These are phyloP conservation scores for Fusarium guadeloupense DNA, from an alignment of 2,329 filamentous ascomycete genomes.

Conservation along the genomic window DNA sequence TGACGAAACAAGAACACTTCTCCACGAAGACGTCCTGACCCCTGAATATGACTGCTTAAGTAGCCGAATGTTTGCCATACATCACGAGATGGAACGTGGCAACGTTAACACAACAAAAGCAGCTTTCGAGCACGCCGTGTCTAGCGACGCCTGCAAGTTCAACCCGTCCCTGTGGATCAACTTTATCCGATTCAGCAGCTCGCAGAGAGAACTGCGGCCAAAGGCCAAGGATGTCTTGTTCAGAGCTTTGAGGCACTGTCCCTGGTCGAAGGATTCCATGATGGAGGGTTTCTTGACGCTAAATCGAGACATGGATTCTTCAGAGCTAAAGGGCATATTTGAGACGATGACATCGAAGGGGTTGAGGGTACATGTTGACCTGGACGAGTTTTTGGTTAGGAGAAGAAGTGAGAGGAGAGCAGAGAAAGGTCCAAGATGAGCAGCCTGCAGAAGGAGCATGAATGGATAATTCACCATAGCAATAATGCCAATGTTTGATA, in stretches of 20 bases:
- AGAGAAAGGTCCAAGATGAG: conserved; percentile 13
- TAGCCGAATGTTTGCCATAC: conserved; percentile 60
- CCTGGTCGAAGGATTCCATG: conserved; percentile 59
- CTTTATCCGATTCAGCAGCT: conserved; percentile 60
- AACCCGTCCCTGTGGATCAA: conserved; percentile 59
- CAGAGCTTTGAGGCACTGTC: conserved; percentile 57
- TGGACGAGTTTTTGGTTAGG: conserved; percentile 58
- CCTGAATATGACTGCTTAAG: conserved; percentile 53
- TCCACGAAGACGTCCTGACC: conserved; percentile 62
- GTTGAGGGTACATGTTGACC: conserved; percentile 59
- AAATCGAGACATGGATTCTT: conserved; percentile 54
- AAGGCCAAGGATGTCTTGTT: conserved; percentile 61
- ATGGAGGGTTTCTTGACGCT: conserved; percentile 63
- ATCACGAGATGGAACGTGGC: conserved; percentile 59
- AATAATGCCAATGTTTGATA: no score
- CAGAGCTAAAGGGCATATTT: conserved; percentile 60
- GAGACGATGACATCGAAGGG: conserved; percentile 60
- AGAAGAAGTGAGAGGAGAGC: conserved; percentile 41
- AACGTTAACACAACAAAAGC: conserved; percentile 60
- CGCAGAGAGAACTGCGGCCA: conserved; percentile 49
- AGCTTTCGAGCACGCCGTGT: conserved; percentile 63
- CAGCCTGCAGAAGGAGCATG: no score
- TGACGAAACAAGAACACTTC: conserved; percentile 76
- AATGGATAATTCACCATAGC: no score
- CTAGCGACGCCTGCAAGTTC: conserved; percentile 50